Conservation (phyloP, 495 filamentous ascomycete species). For the Durotheca rogersii region DNA sequence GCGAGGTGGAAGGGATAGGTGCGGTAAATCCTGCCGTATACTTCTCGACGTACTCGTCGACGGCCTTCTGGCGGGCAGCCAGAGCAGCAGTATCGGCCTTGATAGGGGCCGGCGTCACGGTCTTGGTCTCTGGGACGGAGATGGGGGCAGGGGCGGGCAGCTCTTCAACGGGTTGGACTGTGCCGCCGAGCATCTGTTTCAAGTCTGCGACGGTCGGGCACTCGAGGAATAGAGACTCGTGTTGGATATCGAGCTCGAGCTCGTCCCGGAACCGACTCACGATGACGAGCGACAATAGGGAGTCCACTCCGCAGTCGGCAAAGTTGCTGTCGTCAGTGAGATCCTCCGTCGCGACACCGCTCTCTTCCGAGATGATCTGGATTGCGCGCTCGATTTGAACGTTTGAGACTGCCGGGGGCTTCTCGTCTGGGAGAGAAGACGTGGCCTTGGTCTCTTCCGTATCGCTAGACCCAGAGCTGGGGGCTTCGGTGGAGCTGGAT, state of each 20-base stretch:
- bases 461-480: neutral
- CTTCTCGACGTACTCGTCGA: constrained; percentile 36
- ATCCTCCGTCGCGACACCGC: constrained; percentile 53
- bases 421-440: neutral
- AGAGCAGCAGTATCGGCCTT: too few species aligned
- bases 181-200: neutral
- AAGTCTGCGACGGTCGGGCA: constrained; percentile 20
- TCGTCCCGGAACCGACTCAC: constrained; percentile 45
- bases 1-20: neutral
- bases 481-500: neutral
- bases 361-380: constrained; percentile 44
- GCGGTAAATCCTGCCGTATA: constrained; percentile 25
- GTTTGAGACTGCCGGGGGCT: constrained; percentile 29
- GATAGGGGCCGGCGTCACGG: too few species aligned
- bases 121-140: neutral
- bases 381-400: neutral
- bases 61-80: constrained; percentile 25
- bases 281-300: constrained; percentile 49
- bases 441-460: neutral
- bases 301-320: constrained; percentile 49
- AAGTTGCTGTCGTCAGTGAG: constrained; percentile 45
- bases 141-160: neutral
- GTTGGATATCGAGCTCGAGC: constrained; percentile 48
- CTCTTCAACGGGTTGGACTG: neutral
- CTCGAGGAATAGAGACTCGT: constrained; percentile 40